phyloP scores from a whole-genome alignment of 2,329 filamentous ascomycete genomes.

The Chrysosporium keratinophilum region DNA sequence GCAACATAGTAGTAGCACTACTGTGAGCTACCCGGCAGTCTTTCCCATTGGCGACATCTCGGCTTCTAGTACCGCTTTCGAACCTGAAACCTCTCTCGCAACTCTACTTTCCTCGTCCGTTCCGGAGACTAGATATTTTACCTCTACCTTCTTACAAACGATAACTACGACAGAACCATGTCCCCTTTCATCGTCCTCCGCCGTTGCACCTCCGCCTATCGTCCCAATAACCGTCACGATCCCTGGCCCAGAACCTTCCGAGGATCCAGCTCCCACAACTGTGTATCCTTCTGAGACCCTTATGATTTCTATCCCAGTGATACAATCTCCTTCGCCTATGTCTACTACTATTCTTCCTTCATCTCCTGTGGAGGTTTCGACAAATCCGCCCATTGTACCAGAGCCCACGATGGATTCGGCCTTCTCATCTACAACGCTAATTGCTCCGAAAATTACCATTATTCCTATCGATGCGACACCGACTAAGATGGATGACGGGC shows the following conservation, averaged over 20 bases:
- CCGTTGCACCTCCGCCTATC: not conserved
- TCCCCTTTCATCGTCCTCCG: not conserved
- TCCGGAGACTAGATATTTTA: not conserved
- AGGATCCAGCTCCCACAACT: not conserved
- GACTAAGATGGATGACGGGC: not conserved
- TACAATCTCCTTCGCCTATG: not conserved
- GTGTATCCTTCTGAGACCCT: not conserved
- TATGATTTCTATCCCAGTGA: not conserved
- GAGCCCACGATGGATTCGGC: not conserved
- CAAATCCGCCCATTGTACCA: not conserved
- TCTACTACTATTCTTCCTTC: not conserved
- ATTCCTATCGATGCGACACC: not conserved
- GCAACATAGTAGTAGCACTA: not conserved
- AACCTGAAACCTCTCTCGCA: not conserved
- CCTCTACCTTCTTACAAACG: not conserved
- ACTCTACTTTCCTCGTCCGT: not conserved
- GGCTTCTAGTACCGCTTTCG: not conserved
- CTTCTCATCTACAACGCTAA: slow-evolving; percentile 15
- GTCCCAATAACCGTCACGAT: slow-evolving; percentile 1
- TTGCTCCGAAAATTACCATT: slow-evolving; percentile 38
- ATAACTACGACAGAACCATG: not conserved
- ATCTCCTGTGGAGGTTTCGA: not conserved
- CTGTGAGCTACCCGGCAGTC: not conserved
- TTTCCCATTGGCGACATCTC: not conserved
- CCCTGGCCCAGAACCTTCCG: not conserved